Percentiles rank a stretch among this genome's conserved stretches.
Conservation (phyloP, 306 rosid species). For the Fragaria nilgerrensis region DNA sequence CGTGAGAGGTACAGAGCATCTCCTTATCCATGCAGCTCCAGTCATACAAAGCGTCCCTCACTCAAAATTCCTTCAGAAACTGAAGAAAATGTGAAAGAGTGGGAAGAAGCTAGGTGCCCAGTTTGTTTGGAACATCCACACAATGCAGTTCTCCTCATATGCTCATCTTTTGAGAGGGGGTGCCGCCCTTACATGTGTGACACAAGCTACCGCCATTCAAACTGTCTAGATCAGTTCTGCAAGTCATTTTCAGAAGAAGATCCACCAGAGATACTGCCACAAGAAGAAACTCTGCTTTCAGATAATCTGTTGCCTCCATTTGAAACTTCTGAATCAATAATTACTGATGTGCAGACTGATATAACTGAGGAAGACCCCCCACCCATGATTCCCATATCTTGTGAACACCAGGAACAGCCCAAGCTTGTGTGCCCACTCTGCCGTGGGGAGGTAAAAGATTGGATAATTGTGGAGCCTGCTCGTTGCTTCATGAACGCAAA, state of each 20-base stretch:
- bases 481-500: slow-evolving; percentile 90
- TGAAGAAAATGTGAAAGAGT: slow-evolving; percentile 64
- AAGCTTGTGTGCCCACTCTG: slow-evolving; percentile 90
- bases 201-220: slow-evolving; percentile 97
- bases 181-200: slow-evolving; percentile 99
- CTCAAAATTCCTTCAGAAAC: slow-evolving; percentile 49
- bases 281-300: slow-evolving; percentile 43
- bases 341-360: slow-evolving; percentile 45
- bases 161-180: slow-evolving; percentile 88
- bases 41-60: slow-evolving; percentile 38
- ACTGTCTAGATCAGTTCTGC: slow-evolving; percentile 93
- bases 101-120: slow-evolving; percentile 98
- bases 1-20: slow-evolving; percentile 69
- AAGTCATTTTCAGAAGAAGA: slow-evolving; percentile 64
- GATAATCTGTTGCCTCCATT: slow-evolving; percentile 24
- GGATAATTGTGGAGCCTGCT: slow-evolving; percentile 81
- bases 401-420: slow-evolving; percentile 54
- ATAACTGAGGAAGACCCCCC: slow-evolving; percentile 49
- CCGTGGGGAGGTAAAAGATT: slow-evolving; percentile 81
- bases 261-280: slow-evolving; percentile 36
- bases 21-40: slow-evolving; percentile 79
- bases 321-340: slow-evolving; percentile 18
- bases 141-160: slow-evolving; percentile 88
- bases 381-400: slow-evolving; percentile 43
- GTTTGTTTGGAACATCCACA: slow-evolving; percentile 99